Evolutionary conservation across 2,329 filamentous ascomycete genomes (phyloP), one percentile per base, ranked within the genome.

Genomic region (Penicillium sp.): DNA sequence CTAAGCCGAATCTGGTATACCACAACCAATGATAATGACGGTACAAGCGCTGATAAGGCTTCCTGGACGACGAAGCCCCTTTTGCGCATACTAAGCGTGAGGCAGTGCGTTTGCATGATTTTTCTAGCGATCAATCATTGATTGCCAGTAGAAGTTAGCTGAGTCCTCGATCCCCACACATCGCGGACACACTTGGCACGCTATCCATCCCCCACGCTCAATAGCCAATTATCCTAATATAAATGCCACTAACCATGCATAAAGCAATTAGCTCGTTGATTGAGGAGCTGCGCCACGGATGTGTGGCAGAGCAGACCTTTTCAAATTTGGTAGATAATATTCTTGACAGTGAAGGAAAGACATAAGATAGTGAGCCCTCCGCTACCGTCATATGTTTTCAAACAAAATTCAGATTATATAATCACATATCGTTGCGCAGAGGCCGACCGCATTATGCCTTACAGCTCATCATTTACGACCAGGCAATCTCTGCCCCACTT

Each of bases 401-500:
- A 45, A 27, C 11, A 3, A 27, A 45, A 7, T 27, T 14, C 22
- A 26, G 13, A 27, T 45, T 27, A 16, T 2, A 26, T 27, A 26
- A 22, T 22, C 22, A 11, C 11, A 16, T 22, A 13, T 27, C 13
- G 8, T 29, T 10, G 8, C 27, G 27, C 8, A 10, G 27, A 29
- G 10, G 27, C 10, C 27, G 8, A 29, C 27, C 27, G 27, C 27
- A 29, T 11, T 11, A 29, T 29, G 27, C 8, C 27, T 29, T 29
- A 2, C 24, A 26, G 24, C 24, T 8, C 27, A 11, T 29, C 27
- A 11, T 29, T 10, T 29, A 7, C 24, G 24, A 26, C 3, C 24
- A 26, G 24, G 24, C 24, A 26, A 26, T 26, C 3, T 29, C 10
- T 45, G 22, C 53, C 7, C 13, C 42, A 51, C 58, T 68, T 33